A percentile compares a stretch with the other conserved stretches of the same genome.
phyloP scores from a whole-genome alignment of 306 rosid genomes.

The Trichosanthes truncata region DNA sequence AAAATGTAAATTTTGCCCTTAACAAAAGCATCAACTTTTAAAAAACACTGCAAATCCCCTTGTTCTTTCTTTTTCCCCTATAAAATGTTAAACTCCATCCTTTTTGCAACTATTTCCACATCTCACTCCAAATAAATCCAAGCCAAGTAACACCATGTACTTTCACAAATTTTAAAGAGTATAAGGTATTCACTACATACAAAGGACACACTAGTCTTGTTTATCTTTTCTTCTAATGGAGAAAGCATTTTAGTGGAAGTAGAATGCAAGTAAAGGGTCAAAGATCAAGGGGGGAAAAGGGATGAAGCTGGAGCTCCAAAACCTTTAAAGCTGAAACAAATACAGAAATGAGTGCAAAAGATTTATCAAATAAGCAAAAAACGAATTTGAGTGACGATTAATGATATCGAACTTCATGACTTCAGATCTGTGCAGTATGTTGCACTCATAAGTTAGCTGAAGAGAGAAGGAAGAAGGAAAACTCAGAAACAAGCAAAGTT shows the following conservation, averaged over 20 bases:
- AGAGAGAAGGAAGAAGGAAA: neutral
- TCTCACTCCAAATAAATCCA: neutral
- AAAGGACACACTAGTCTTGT: neutral
- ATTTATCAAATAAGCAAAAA: neutral
- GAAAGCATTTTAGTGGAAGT: neutral
- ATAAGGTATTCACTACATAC: neutral
- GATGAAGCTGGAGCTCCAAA: neutral
- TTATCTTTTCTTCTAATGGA: neutral
- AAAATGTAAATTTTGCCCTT: no score
- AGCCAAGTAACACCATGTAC: neutral
- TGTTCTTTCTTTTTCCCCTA: no score
- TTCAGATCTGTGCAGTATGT: neutral
- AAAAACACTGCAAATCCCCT: no score
- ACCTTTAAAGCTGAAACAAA: neutral
- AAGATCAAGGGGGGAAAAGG: neutral
- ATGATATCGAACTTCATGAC: neutral
- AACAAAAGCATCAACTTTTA: no score
- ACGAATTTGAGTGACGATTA: no score
- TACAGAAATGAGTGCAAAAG: neutral
- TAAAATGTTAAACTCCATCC: neutral
- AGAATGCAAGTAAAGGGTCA: neutral
- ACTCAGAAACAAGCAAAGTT: conserved; percentile 6
- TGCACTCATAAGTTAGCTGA: neutral
- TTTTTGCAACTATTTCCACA: neutral
- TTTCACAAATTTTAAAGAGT: neutral